Evolutionary conservation across 164 flowering plant species (phyloP).

Genomic region (Santalum album): DNA sequence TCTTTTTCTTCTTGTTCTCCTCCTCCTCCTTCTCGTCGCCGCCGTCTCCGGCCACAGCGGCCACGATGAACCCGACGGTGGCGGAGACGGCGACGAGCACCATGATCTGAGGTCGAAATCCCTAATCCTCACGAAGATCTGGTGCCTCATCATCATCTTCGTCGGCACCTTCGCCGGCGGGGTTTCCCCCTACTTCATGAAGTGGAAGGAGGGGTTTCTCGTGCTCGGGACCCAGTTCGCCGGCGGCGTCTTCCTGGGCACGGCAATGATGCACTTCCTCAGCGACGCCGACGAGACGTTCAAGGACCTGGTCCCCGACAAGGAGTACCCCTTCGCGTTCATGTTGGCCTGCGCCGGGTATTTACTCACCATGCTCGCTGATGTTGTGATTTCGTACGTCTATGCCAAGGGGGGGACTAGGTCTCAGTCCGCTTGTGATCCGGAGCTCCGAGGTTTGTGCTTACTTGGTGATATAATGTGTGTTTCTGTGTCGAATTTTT

Average conservation of each 20-base stretch:
- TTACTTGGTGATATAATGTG: background rate
- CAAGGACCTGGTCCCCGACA: slow-evolving; percentile 31
- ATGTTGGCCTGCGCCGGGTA: slow-evolving; percentile 64
- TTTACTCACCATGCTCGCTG: slow-evolving; percentile 61
- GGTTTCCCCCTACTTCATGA: slow-evolving; percentile 55
- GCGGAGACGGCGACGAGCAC: background rate
- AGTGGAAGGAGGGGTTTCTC: slow-evolving; percentile 59
- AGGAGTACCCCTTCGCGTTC: slow-evolving; percentile 59
- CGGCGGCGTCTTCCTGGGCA: slow-evolving; percentile 71
- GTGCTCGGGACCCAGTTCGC: slow-evolving; percentile 70
- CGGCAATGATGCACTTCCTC: slow-evolving; percentile 69
- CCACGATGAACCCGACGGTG: slow-evolving; percentile 13
- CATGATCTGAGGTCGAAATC: slow-evolving; percentile 35
- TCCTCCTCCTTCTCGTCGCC: slow-evolving; percentile 18
- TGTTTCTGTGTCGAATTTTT: no score
- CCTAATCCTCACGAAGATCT: slow-evolving; percentile 45
- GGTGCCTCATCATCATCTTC: slow-evolving; percentile 51
- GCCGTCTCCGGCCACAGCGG: slow-evolving; percentile 23
- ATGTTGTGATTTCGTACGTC: slow-evolving; percentile 36
- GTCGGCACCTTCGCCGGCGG: slow-evolving; percentile 52
- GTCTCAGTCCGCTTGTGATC: slow-evolving; percentile 11
- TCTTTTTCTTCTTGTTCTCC: background rate
- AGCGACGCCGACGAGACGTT: slow-evolving; percentile 59
- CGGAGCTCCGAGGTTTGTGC: slow-evolving; percentile 37
- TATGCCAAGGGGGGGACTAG: slow-evolving; percentile 15